Conservation (phyloP, 2,329 filamentous ascomycete genomes). For the Aspergillus arachidicola region DNA sequence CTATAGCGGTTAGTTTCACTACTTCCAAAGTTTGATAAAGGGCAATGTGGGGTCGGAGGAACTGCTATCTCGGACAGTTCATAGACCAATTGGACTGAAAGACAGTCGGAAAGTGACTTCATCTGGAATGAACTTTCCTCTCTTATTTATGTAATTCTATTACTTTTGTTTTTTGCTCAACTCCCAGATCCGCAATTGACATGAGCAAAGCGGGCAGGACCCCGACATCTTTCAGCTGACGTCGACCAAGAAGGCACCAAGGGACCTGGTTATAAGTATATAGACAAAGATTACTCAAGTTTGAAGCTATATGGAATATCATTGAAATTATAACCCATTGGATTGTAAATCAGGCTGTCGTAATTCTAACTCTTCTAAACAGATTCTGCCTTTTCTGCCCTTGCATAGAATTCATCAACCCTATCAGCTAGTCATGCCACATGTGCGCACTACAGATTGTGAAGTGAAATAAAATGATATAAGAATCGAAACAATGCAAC, state of each 20-base stretch:
- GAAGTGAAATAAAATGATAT: constrained; percentile 29
- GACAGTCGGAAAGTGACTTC: background rate
- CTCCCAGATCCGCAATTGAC: too few relatives aligned
- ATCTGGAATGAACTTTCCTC: background rate
- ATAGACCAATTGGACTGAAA: background rate
- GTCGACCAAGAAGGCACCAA: background rate
- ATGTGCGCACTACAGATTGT: constrained; percentile 33
- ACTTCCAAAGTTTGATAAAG: background rate
- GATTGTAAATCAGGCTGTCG: background rate
- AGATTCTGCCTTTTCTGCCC: constrained; percentile 1
- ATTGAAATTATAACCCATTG: constrained; percentile 1
- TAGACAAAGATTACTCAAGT: background rate
- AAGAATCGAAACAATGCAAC: constrained; percentile 32
- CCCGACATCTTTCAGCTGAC: background rate
- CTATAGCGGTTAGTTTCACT: background rate
- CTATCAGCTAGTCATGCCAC: constrained; percentile 35
- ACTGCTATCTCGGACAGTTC: background rate
- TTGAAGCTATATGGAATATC: background rate
- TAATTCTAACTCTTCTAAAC: constrained; percentile 6
- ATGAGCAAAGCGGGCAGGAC: too few relatives aligned
- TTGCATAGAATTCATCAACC: constrained; percentile 27
- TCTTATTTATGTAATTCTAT: background rate
- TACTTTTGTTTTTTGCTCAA: background rate
- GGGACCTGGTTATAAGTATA: background rate
- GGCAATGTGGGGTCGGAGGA: background rate